phyloP scores from a whole-genome alignment of 352 stramenopile species.

The Globisporangium polare region DNA sequence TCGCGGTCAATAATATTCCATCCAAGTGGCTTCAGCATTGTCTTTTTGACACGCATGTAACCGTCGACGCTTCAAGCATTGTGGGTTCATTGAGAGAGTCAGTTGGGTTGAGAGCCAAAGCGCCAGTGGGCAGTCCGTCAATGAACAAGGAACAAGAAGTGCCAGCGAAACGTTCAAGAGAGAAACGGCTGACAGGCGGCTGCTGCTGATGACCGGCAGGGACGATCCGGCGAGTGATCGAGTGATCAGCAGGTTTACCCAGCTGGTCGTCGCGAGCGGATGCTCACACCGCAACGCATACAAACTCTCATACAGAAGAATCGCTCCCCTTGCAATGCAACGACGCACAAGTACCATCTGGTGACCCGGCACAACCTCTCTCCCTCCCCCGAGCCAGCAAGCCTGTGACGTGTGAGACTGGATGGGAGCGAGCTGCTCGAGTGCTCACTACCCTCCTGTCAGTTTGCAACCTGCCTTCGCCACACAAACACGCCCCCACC shows the following conservation, averaged over 20 bases:
- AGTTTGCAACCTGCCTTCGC: not conserved
- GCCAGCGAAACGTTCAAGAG: no score
- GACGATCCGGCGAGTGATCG: not conserved
- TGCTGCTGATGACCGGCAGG: no score
- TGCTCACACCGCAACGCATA: not conserved
- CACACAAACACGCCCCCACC: not conserved
- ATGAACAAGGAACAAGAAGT: no score
- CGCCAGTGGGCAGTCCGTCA: no score
- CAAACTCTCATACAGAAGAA: not conserved
- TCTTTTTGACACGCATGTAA: no score
- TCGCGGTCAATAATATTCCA: no score
- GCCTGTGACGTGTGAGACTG: conserved; percentile 1
- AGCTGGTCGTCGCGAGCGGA: not conserved
- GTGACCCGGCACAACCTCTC: not conserved
- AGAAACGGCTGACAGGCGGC: no score
- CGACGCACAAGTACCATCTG: not conserved
- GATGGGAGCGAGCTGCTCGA: not conserved
- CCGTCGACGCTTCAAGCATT: no score
- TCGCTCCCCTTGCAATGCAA: not conserved
- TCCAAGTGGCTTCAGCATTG: no score
- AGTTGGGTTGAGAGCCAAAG: no score
- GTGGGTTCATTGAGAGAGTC: no score
- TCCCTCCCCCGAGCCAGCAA: not conserved
- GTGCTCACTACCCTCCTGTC: not conserved
- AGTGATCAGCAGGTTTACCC: not conserved